phyloP scores from a whole-genome alignment of 2,329 filamentous ascomycete species.

The Colletotrichum zoysiae region DNA sequence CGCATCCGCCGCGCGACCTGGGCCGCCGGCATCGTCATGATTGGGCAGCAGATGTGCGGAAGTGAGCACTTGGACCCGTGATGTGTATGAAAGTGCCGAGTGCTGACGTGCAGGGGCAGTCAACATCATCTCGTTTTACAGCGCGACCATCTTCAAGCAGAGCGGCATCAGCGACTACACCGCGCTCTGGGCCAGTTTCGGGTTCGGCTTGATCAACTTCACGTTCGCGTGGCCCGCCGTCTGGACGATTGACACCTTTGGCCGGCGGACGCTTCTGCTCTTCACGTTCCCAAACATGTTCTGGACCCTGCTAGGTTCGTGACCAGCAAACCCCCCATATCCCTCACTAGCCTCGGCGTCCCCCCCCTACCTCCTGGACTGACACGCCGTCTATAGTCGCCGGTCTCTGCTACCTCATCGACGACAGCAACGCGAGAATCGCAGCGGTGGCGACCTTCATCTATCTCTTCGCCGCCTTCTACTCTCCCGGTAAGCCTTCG shows the following conservation, averaged over 20 bases:
- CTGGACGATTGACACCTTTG: constrained; percentile 76
- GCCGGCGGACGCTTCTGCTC: constrained; percentile 70
- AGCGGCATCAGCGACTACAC: constrained; percentile 55
- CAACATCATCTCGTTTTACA: constrained; percentile 65
- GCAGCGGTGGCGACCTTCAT: constrained; percentile 71
- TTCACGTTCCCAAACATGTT: constrained; percentile 78
- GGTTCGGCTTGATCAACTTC: constrained; percentile 69
- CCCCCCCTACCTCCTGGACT: neutral
- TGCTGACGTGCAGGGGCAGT: constrained; percentile 45
- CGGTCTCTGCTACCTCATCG: constrained; percentile 55
- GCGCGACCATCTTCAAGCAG: constrained; percentile 59
- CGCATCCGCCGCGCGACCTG: constrained; percentile 72
- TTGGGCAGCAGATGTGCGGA: constrained; percentile 72
- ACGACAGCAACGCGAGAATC: constrained; percentile 57
- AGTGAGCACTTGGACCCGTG: constrained; percentile 46
- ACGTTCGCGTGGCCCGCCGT: constrained; percentile 75
- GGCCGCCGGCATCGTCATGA: constrained; percentile 77
- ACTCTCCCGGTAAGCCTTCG: constrained; percentile 64
- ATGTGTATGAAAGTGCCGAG: no score
- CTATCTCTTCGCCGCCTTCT: constrained; percentile 75
- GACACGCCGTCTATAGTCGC: constrained; percentile 46
- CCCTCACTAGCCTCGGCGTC: neutral
- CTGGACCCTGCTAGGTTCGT: constrained; percentile 64
- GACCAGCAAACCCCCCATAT: neutral
- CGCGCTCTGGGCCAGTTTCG: constrained; percentile 58